phyloP scores from a whole-genome alignment of 257 asterid genomes.

The Solanum pennellii region DNA sequence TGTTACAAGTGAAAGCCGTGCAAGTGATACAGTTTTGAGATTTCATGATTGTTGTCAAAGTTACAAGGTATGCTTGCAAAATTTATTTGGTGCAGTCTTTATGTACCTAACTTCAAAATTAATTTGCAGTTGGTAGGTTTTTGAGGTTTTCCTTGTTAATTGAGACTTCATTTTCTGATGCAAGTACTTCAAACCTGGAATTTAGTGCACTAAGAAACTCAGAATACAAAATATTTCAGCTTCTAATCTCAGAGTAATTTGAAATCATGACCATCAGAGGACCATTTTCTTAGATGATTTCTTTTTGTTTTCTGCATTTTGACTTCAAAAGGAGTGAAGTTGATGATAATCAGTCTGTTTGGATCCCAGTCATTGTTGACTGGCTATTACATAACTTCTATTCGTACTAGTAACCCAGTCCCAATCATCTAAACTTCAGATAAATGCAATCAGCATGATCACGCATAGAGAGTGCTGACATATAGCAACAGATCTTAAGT shows the following conservation, averaged over 20 bases:
- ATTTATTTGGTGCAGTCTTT: background rate
- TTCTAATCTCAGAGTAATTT: background rate
- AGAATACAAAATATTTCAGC: background rate
- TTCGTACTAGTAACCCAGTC: background rate
- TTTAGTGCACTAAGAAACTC: background rate
- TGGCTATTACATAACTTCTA: background rate
- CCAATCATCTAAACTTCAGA: background rate
- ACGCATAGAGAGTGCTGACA: background rate
- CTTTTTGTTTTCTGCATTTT: no score
- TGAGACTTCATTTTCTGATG: background rate
- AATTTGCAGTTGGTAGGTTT: background rate
- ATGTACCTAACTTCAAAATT: background rate
- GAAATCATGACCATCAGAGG: background rate
- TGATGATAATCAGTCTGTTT: background rate
- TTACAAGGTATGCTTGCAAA: slow-evolving; percentile 53
- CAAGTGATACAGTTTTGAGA: slow-evolving; percentile 81
- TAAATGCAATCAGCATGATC: background rate
- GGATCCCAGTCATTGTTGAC: background rate
- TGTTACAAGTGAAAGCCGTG: slow-evolving; percentile 92
- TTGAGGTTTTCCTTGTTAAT: background rate
- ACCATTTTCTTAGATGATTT: background rate
- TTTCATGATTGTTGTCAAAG: slow-evolving; percentile 95
- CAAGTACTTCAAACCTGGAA: background rate
- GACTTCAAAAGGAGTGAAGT: background rate
- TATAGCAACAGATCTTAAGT: background rate